phyloP scores from a whole-genome alignment of 371 early-diverging fungal species.

The Syncephalastrum racemosum region DNA sequence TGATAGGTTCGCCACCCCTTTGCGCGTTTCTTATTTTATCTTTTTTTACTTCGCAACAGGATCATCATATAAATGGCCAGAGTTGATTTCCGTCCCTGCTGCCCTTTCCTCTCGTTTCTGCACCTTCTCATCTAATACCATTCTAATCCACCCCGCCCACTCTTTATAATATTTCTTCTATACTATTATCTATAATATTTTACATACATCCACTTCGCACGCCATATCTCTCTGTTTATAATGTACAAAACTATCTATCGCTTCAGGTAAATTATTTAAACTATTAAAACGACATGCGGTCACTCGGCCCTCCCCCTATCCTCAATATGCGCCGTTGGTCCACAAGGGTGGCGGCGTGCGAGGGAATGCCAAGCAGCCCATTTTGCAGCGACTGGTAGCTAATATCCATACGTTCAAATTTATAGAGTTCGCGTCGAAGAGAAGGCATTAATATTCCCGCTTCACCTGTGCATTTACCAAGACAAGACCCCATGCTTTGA shows the following conservation, averaged over 20 bases:
- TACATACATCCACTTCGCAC: constrained; percentile 5
- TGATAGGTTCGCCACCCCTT: constrained; percentile 19
- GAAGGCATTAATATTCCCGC: constrained; percentile 26
- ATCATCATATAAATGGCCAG: constrained; percentile 14
- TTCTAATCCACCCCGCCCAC: constrained; percentile 9
- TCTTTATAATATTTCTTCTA: constrained; percentile 9
- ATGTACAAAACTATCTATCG: constrained; percentile 33
- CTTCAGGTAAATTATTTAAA: constrained; percentile 19
- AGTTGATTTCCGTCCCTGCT: background rate
- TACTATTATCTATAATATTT: background rate
- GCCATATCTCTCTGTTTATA: constrained; percentile 3
- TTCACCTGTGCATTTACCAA: constrained; percentile 35
- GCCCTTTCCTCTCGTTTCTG: constrained; percentile 14
- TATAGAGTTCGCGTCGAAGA: constrained; percentile 35
- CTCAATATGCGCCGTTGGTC: background rate
- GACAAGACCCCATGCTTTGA: constrained; percentile 34
- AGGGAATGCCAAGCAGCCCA: background rate
- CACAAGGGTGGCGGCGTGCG: too few relatives aligned
- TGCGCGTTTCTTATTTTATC: constrained; percentile 8
- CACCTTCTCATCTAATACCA: constrained; percentile 3
- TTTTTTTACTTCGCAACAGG: constrained; percentile 1
- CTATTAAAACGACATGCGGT: too few relatives aligned
- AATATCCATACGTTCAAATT: background rate
- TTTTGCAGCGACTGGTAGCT: background rate
- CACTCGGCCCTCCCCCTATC: too few relatives aligned